phyloP scores from a whole-genome alignment of 768 basidiomycete genomes.

The Boletus pseudopeckii region DNA sequence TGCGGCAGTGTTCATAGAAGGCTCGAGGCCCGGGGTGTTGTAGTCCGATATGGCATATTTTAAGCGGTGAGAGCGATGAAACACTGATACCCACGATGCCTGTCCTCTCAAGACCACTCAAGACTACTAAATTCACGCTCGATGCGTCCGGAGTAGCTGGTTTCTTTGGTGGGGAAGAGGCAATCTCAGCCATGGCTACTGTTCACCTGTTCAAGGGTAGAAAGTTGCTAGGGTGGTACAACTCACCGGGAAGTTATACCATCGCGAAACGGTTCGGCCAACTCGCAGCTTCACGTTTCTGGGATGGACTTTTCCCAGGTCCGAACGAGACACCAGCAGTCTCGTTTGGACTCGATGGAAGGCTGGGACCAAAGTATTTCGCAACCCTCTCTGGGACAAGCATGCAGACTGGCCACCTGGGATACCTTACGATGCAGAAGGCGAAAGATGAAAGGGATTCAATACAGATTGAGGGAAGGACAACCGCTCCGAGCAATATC shows the following conservation, averaged over 20 bases:
- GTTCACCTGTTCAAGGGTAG: constrained; percentile 32
- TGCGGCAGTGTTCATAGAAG: no score
- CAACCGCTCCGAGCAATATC: constrained; percentile 18
- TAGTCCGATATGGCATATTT: not conserved
- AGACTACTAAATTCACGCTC: constrained; percentile 13
- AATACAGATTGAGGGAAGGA: constrained; percentile 5
- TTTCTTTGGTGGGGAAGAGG: constrained; percentile 38
- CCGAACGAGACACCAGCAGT: constrained; percentile 24
- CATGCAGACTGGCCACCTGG: constrained; percentile 31
- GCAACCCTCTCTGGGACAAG: constrained; percentile 28
- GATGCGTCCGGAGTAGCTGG: constrained; percentile 34
- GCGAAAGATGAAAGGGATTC: constrained; percentile 1
- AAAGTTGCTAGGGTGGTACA: constrained; percentile 37
- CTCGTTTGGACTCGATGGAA: constrained; percentile 31
- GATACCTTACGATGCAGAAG: constrained; percentile 23
- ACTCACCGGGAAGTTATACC: constrained; percentile 35
- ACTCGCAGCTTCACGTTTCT: constrained; percentile 26
- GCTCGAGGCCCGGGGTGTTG: not conserved
- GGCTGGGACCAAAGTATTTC: constrained; percentile 26
- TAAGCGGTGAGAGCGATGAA: not conserved
- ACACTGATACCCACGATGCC: constrained; percentile 13
- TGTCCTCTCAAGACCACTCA: constrained; percentile 12
- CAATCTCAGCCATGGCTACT: constrained; percentile 36
- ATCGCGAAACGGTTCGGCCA: constrained; percentile 33
- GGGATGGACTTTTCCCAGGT: constrained; percentile 34